Evolutionary conservation across 192 early-diverging fungal genomes (phyloP), one percentile per base, ranked within the genome.

Genomic region (Entomortierella parvispora): DNA sequence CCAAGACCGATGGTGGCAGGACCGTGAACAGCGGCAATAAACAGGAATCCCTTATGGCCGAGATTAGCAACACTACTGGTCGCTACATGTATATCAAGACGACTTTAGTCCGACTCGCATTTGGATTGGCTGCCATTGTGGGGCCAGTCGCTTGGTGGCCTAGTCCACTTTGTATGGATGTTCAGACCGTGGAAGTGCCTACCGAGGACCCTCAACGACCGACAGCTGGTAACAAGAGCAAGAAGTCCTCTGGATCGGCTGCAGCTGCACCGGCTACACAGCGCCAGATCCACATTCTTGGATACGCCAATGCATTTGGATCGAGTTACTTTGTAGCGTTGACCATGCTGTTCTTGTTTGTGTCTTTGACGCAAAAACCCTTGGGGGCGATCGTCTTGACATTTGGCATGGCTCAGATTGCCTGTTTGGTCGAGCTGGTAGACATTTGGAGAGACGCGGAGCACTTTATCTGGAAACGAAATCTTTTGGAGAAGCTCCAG

Each of bases 311-410:
- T 50, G 88, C 88, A 1, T 85, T 87, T 58, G 91, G 93, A n/a
- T 81, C 87, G 0, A 83, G 88, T 3, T 92, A 93, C 65, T 80
- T 92, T 58, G 79, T 89, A 9, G 87, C 92, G 49, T 58, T 81
- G 20, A 86, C 85, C 2, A 85, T 86, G 17, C 62, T 88, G 49
- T 93, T 90, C 72, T 65, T 89, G 62, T 75, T 90, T 31, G 76
- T 94, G 64, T 78, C 76, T 32, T 69, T 93, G 65, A 84, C 90
- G 23, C 93, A 94, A 70, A 92, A 94, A 68, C 94, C 94, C 10
- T 87, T 93, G 84, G 94, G 94, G 15, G 91, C 88, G 12, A 74
- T 91, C 29, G 84, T 85, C 80, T 62, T 90, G 22, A 83, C 82
- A 9, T 33, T 82, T 5, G 69, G 83, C 20, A 42, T 88, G 37